phyloP scores from a whole-genome alignment of 2,329 filamentous ascomycete species.

The Fonsecaea pugnacius region DNA sequence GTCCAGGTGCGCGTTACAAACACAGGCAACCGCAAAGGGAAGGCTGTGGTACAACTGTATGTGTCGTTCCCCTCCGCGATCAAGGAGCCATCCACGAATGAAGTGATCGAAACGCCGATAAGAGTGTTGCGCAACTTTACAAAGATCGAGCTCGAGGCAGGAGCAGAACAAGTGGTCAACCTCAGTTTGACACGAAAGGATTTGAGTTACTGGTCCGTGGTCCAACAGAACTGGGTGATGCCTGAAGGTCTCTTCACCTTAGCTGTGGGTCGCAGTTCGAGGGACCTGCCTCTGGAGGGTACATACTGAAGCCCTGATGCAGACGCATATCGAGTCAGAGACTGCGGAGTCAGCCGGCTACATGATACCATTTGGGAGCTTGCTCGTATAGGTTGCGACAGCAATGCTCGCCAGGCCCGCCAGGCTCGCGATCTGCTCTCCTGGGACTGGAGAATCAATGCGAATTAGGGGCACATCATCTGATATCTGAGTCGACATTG shows the following conservation, averaged over 20 bases:
- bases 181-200: conserved; percentile 69
- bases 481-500: conserved; percentile 8
- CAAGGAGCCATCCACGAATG: conserved; percentile 48
- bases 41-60: conserved; percentile 39
- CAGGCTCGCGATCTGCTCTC: background rate
- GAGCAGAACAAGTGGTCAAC: conserved; percentile 58
- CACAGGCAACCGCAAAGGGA: conserved; percentile 34
- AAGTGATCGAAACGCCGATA: conserved; percentile 67
- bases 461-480: background rate
- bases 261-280: conserved; percentile 39
- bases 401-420: background rate
- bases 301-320: conserved; percentile 21
- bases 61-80: conserved; percentile 45
- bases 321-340: conserved; percentile 11
- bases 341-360: background rate
- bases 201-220: conserved; percentile 73
- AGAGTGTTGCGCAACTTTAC: conserved; percentile 74
- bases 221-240: conserved; percentile 71
- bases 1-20: conserved; percentile 35
- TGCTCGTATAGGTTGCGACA: background rate
- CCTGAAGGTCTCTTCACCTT: conserved; percentile 44
- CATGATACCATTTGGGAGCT: background rate
- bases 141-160: conserved; percentile 65
- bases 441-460: background rate
- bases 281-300: conserved; percentile 35